Percentiles rank a stretch among this genome's conserved stretches.
Conservation (phyloP, 805 yeast species). For the Kodamaea leandrae region DNA sequence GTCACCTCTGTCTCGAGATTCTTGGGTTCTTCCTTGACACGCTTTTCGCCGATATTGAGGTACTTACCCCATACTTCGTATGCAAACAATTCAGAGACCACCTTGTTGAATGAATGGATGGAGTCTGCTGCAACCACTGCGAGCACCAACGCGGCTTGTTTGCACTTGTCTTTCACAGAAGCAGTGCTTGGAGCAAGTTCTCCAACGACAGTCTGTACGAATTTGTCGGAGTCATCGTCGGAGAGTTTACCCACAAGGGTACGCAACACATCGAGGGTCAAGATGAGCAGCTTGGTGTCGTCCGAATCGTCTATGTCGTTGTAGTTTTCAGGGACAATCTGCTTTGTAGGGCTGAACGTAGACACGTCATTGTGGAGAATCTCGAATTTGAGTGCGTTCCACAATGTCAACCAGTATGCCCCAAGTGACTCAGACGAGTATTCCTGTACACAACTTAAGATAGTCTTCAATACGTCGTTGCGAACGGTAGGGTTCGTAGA, state of each 20-base stretch:
- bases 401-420: conserved; percentile 67
- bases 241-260: conserved; percentile 41
- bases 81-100: conserved; percentile 35
- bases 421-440: conserved; percentile 51
- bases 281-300: conserved; percentile 34
- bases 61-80: conserved; percentile 45
- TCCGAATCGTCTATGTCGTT: conserved; percentile 31
- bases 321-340: conserved; percentile 27
- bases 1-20: background rate
- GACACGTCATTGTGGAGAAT: conserved; percentile 69
- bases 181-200: conserved; percentile 56
- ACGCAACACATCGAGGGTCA: conserved; percentile 37
- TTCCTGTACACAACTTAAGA: conserved; percentile 52
- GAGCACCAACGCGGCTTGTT: conserved; percentile 62
- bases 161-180: conserved; percentile 51
- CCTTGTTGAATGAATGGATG: conserved; percentile 42
- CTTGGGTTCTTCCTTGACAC: background rate
- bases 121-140: conserved; percentile 54
- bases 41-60: conserved; percentile 5
- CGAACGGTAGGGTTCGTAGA: conserved; percentile 74
- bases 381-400: conserved; percentile 89
- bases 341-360: conserved; percentile 26
- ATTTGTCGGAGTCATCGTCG: conserved; percentile 30
- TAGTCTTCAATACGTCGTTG: conserved; percentile 66
- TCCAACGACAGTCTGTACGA: conserved; percentile 32